Conservation (phyloP, 2,329 filamentous ascomycete genomes). For the Coccinonectria pachysandricola region DNA sequence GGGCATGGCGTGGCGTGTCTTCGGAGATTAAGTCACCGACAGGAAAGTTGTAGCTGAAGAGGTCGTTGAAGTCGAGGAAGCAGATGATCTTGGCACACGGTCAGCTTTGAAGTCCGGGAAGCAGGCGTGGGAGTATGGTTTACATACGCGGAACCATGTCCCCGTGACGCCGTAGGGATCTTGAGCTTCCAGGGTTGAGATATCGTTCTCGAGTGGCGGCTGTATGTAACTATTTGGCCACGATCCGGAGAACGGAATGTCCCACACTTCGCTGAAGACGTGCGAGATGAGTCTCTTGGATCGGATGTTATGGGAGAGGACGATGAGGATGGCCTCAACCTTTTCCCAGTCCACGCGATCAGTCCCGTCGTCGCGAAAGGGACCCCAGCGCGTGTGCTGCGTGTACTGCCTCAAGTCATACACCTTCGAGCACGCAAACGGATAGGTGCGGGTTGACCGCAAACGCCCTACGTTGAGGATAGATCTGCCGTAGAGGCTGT, state of each 20-base stretch:
- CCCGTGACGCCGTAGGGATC: constrained; percentile 66
- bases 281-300: constrained; percentile 35
- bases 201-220: constrained; percentile 23
- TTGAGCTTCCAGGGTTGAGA: constrained; percentile 35
- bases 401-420: constrained; percentile 67
- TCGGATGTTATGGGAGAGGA: constrained; percentile 53
- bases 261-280: constrained; percentile 43
- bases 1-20: constrained; percentile 37
- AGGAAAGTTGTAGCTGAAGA: constrained; percentile 64
- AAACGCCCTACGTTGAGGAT: constrained; percentile 30
- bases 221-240: constrained; percentile 41
- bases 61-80: constrained; percentile 59
- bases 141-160: constrained; percentile 56
- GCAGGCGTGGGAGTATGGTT: too few relatives aligned
- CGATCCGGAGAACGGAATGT: constrained; percentile 43
- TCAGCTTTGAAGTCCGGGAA: too few relatives aligned
- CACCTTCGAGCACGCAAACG: constrained; percentile 56
- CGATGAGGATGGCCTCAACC: constrained; percentile 63
- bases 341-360: constrained; percentile 68
- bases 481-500: constrained; percentile 58
- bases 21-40: constrained; percentile 27
- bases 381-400: constrained; percentile 54
- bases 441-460: constrained; percentile 34
- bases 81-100: constrained; percentile 34
- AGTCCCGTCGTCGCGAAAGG: constrained; percentile 54